phyloP scores from a whole-genome alignment of 345 rosid genomes.

The Combretum micranthum region DNA sequence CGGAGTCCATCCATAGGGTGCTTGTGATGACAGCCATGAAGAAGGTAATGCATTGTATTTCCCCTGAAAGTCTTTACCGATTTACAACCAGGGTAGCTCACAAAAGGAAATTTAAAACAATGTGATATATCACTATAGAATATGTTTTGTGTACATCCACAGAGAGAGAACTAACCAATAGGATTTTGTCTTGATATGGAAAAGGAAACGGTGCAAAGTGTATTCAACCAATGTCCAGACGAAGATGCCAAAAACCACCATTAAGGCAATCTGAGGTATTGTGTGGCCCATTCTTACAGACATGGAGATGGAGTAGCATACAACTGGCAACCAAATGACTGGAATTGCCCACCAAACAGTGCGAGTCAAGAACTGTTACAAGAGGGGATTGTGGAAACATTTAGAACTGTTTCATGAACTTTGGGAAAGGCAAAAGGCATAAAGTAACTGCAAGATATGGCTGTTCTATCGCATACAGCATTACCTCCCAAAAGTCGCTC shows the following conservation, averaged over 20 bases:
- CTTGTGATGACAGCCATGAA: conserved; percentile 96
- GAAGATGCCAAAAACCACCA: conserved; percentile 60
- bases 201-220: conserved; percentile 87
- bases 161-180: conserved; percentile 59
- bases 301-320: conserved; percentile 49
- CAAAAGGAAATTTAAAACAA: background rate
- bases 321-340: conserved; percentile 82
- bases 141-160: too few species aligned
- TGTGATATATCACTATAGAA: too few species aligned
- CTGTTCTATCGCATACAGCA: background rate
- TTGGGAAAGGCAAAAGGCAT: too few species aligned
- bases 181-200: conserved; percentile 78
- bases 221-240: conserved; percentile 90
- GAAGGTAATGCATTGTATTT: conserved; percentile 78
- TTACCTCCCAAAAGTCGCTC: conserved; percentile 90
- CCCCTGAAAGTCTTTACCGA: conserved; percentile 41
- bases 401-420: background rate
- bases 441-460: too few species aligned
- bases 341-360: conserved; percentile 99
- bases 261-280: conserved; percentile 36
- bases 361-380: conserved; percentile 70
- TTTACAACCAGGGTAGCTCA: background rate
- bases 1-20: conserved; percentile 94
- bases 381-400: background rate
- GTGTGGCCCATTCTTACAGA: conserved; percentile 64